Base-by-base conservation (phyloP, 2,329 filamentous ascomycete genomes). In the Ophiostoma sp. region DNA sequence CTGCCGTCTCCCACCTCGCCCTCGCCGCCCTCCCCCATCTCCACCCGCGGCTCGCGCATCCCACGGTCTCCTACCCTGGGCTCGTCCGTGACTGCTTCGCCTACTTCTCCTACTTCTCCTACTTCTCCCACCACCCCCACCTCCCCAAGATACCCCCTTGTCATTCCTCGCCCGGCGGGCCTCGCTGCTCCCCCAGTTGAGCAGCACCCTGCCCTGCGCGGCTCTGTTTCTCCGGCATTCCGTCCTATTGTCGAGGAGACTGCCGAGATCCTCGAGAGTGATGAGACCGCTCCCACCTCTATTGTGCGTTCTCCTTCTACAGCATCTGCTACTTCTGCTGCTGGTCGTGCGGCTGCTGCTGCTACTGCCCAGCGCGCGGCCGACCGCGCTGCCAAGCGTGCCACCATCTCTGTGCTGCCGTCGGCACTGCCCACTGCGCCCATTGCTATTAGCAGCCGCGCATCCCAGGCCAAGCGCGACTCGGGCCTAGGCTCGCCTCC, bases 191-290 rank as follows among this genome's bases (percentile, higher is more conserved):
- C 82, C 57, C 83, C 83, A 13, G 77, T 78, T 1, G 84, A 86
- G 76, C 80, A 85, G 76, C 85, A 87, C 73, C 85, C 85, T 27
- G 82, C 84, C 20, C 80, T 87, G 69, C 81, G 85, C 71, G 77
- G 62, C 7, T 6, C 75, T 54, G 78, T 79, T 57, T 77, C 75
- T 48, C 78, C 79, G 60, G 74, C 75, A 62, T 73, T 72, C 31
- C 74, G 76, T 41, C 76, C 77, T 15, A 75, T 77, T 33, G 69
- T 66, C 10, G 71, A 73, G 31, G 80, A 80, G 67, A 80, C 82
- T 69, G 68, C 44, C 67, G 75, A 73, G n/a, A 73, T 75, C 6
- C 60, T 35, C 17, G 76, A 76, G 36, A 69, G 71, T n/a, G 57
- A 70, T 20, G 71, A 71, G n/a, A 27, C 44, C 48, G 4, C 33